Base-by-base conservation (phyloP, 2,329 filamentous ascomycete species). In the Pleomassaria siparia region DNA sequence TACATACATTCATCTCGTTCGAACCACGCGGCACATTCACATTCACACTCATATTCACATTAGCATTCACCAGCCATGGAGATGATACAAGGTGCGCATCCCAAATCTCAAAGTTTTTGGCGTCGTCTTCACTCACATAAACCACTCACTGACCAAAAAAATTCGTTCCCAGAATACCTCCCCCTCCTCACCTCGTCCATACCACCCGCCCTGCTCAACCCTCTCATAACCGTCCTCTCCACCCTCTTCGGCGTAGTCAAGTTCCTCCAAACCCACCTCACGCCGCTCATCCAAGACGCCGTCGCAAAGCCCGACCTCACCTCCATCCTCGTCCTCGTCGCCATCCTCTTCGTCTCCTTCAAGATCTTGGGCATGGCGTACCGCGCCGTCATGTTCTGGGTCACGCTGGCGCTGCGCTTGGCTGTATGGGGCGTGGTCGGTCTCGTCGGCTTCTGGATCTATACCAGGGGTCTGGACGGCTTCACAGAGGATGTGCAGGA, bases 331-430 rank as follows among this genome's bases (percentile, higher is more conserved):
- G 60, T 85, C 8, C 74, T 88, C 3, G 71, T 86, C 36, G 57
- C 84, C 24, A 72, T 84, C 46, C 70, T 92, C 43, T 76, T 90
- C 64, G 67, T 91, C 47, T 79, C 77, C 11, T 71, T 86, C 49
- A 81, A 82, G 55, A 75, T 94, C 33, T 73, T 86, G 54, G 80
- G 85, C 66, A 86, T 87, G 74, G 74, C 90, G 15, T 83, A 85
- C 51, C 81, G 89, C 50, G 73, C 89, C 16, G 77, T 95, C 48
- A 74, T 90, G 63, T 95, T 85, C 75, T 90, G 89, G 83, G 81
- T 90, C 43, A 76, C 80, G n/a, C 64, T 95, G 46, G 77, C 78
- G 10, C 68, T 89, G 53, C 74, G 80, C 20, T 56, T 90, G 33
- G 67, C 81, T 1, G 83, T 90, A 54, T 94, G 84, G 83, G 80